Conservation (phyloP, 805 yeast species). For the Metschnikowia continentalis region DNA sequence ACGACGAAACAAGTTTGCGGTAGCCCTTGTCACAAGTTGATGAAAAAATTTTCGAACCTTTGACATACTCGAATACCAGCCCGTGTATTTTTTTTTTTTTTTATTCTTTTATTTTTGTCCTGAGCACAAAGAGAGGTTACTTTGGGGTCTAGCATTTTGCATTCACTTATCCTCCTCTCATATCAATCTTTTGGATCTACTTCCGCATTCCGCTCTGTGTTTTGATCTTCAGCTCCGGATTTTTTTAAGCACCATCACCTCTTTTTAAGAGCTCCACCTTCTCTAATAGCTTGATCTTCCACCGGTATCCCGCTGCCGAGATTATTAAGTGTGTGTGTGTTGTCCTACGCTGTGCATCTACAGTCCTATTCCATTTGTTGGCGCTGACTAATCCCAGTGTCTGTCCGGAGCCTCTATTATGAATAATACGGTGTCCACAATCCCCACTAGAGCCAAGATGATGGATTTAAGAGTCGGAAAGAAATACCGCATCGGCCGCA, state of each 20-base stretch:
- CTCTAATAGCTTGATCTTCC: not conserved
- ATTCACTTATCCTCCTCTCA: not conserved
- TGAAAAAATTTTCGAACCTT: conserved; percentile 3
- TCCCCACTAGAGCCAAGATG: conserved; percentile 17
- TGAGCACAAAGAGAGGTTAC: not conserved
- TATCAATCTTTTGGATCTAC: not conserved
- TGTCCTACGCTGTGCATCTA: not conserved
- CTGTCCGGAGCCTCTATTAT: conserved; percentile 5
- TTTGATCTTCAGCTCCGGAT: not conserved
- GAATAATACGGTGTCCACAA: conserved; percentile 15
- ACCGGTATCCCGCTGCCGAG: not conserved
- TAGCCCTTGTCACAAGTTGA: not conserved
- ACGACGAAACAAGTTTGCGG: conserved; percentile 2
- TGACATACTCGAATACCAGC: not conserved
- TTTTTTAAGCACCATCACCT: not conserved
- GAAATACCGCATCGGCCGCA: conserved; percentile 89
- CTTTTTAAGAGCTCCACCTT: not conserved
- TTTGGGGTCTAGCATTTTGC: not conserved
- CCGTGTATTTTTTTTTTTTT: not conserved
- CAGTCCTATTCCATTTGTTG: not conserved
- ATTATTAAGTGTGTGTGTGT: not conserved
- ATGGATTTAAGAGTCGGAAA: conserved; percentile 85
- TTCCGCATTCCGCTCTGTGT: conserved; percentile 4
- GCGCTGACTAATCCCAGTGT: not conserved
- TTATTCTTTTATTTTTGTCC: not conserved